Evolutionary conservation across 257 asterid species (phyloP).

Genomic region (Solanum ahanhuiri): DNA sequence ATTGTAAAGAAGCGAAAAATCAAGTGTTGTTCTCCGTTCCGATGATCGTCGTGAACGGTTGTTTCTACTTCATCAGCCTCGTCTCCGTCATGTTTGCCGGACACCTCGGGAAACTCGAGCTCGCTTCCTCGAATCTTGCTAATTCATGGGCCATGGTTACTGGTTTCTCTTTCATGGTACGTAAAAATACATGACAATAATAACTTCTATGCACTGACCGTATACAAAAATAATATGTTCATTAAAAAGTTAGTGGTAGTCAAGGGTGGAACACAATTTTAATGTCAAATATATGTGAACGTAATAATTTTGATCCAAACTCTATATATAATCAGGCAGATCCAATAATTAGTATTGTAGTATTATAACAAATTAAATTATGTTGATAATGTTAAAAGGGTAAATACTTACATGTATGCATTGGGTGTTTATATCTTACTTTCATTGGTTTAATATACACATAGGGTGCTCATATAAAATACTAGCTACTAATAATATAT

Average conservation of each 20-base stretch:
- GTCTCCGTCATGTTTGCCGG: conserved; percentile 23
- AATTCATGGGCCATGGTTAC: conserved; percentile 22
- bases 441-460: neutral
- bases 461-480: no score
- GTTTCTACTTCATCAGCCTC: conserved; percentile 9
- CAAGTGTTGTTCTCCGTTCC: conserved; percentile 10
- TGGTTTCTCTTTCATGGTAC: conserved; percentile 20
- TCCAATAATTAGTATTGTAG: neutral
- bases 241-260: no score
- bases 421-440: neutral
- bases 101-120: conserved; percentile 19
- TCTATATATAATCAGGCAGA: neutral
- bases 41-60: conserved; percentile 6
- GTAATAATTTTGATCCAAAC: neutral
- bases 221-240: no score
- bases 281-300: no score
- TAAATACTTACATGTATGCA: neutral
- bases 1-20: conserved; percentile 4
- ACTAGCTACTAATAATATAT: neutral
- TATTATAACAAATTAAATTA: neutral
- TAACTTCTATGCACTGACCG: no score
- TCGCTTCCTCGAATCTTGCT: conserved; percentile 19
- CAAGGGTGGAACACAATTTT: no score
- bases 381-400: neutral
- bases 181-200: no score